Evolutionary conservation across 805 yeast genomes (phyloP).

Genomic region (Starmerella tilneyi): DNA sequence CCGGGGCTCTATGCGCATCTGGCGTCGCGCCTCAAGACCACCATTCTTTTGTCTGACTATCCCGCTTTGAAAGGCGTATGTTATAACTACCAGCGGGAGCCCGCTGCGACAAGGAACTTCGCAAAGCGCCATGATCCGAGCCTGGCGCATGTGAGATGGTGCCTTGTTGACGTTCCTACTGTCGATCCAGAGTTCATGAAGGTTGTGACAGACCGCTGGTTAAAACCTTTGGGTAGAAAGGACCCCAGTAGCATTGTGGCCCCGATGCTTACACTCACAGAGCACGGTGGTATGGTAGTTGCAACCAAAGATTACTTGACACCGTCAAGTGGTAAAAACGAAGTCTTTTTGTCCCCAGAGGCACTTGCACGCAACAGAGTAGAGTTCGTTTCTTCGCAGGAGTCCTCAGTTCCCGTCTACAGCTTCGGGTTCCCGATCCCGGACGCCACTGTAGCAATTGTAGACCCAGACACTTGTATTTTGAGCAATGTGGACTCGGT

Average conservation of each 20-base stretch:
- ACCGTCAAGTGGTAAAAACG: slow-evolving; percentile 42
- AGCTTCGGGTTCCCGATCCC: slow-evolving; percentile 93
- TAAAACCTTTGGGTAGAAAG: slow-evolving; percentile 78
- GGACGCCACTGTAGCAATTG: slow-evolving; percentile 86
- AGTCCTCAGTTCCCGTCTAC: slow-evolving; percentile 45
- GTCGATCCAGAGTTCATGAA: slow-evolving; percentile 91
- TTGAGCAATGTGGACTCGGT: slow-evolving; percentile 67
- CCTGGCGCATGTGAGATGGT: slow-evolving; percentile 74
- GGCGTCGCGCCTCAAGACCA: slow-evolving; percentile 58
- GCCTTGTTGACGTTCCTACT: slow-evolving; percentile 74
- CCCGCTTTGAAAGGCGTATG: slow-evolving; percentile 81
- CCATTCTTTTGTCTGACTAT: slow-evolving; percentile 74
- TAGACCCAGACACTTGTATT: slow-evolving; percentile 80
- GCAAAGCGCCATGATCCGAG: slow-evolving; percentile 67
- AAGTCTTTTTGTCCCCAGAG: slow-evolving; percentile 60
- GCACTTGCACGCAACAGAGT: slow-evolving; percentile 65
- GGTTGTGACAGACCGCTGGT: slow-evolving; percentile 78
- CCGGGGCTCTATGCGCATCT: slow-evolving; percentile 83
- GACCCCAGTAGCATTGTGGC: slow-evolving; percentile 67
- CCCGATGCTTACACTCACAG: slow-evolving; percentile 79
- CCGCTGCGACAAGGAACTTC: slow-evolving; percentile 70
- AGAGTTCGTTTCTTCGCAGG: slow-evolving; percentile 43
- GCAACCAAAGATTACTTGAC: slow-evolving; percentile 80
- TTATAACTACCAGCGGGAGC: slow-evolving; percentile 83
- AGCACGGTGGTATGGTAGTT: slow-evolving; percentile 92